Evolutionary conservation across 2,329 filamentous ascomycete species (phyloP), one percentile per base, ranked within the genome.

Genomic region (Pseudocercospora pini-densiflorae): DNA sequence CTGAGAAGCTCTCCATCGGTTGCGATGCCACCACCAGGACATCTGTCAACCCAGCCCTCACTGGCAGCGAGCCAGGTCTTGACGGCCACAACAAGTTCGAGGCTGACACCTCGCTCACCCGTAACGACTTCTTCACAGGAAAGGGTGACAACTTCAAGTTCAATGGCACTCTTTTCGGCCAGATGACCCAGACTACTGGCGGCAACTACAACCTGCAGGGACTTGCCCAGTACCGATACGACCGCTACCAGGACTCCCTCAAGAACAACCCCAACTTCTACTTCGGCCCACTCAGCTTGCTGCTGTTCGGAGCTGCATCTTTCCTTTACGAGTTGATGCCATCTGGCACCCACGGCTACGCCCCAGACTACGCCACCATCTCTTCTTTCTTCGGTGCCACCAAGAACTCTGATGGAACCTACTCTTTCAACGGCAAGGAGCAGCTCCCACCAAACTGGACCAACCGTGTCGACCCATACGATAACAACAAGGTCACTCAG

Each of bases 41-140:
- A 16, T 79, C 80, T 1, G 51, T 73, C 71, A 72, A 67, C 68
- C 71, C 79, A 5, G 58, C 65, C 45, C 62, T 76, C 31, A 78
- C 74, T 59, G 81, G 80, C 61, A 72, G 70, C 53, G 76, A 82
- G 70, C 79, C 79, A 12, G 81, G 81, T 59, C 74, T 83, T 27
- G 76, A 81, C 43, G 79, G 77, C 31, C 81, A 82, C 74, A 81
- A 82, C 72, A 82, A 82, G 72, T 82, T 81, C 61, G 80, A 82
- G 67, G 72, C 71, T 6, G 72, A 81, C 64, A 73, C 79, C 0
- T 81, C 79, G 5, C 75, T 81, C 19, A 81, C 80, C 3, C 77
- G 80, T 27, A 79, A 79, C 63, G 80, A 82, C 69, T 81, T 76
- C 73, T 80, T 80, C 72, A 70, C 75, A 31, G 69, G 72, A 23